Percentiles rank a stretch among this genome's conserved stretches.
Conservation (phyloP, 2,329 filamentous ascomycete genomes). For the Xylaria arbuscula region DNA sequence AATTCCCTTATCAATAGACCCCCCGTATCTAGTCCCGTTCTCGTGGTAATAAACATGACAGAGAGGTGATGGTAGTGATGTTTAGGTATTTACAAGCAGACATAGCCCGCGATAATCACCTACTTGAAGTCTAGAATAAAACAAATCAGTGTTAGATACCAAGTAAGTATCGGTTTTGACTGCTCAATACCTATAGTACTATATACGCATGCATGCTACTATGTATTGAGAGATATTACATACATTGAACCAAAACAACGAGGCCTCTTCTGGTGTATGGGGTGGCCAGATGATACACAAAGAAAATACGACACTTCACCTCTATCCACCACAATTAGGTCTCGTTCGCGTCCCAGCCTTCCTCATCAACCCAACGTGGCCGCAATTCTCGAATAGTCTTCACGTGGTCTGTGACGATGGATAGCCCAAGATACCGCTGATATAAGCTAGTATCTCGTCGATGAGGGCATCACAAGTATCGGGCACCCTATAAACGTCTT, state of each 20-base stretch:
- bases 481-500: neutral
- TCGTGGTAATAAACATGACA: neutral
- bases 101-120: neutral
- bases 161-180: neutral
- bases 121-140: neutral
- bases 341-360: neutral
- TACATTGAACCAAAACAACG: constrained; percentile 18
- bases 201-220: constrained; percentile 14
- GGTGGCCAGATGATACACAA: constrained; percentile 21
- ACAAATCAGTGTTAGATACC: neutral
- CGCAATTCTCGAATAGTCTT: neutral
- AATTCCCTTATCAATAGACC: no score
- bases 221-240: constrained; percentile 23
- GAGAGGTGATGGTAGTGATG: neutral
- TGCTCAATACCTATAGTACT: constrained; percentile 8
- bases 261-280: neutral
- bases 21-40: no score
- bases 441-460: constrained; percentile 21
- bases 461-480: neutral
- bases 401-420: neutral
- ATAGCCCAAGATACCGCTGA: constrained; percentile 3
- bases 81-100: neutral
- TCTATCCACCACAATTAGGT: constrained; percentile 12
- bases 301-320: constrained; percentile 21
- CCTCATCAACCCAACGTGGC: neutral